Evolutionary conservation across 352 stramenopile genomes (phyloP), one percentile per base, ranked within the genome.

Genomic region (Pythium oligandrum): DNA sequence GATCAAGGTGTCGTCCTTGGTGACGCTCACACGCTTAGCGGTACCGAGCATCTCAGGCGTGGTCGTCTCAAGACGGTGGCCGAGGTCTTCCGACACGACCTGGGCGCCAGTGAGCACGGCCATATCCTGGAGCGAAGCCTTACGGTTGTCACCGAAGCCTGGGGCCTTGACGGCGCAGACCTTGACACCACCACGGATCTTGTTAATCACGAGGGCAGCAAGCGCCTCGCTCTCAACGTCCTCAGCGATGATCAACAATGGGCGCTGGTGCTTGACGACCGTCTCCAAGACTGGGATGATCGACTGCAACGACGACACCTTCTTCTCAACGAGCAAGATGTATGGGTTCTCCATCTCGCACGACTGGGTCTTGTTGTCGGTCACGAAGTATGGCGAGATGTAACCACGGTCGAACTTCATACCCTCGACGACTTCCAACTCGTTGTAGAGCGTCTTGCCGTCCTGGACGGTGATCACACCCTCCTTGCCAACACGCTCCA

Each of bases 381-480:
- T 99, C 61, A 99, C 97, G 59, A 99, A 99, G 78, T 99, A 99
- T 6, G 98, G 98, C 71, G 95, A 99, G 74, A 99, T 99, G 83
- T 95, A 99, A 45, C 98, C 98, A 45, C 98, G 92, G 75, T 99
- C 98, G 66, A 99, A 99, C 71, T 98, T 98, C 97, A 99, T 99
- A 59, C 98, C 98, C 67, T 99, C 98, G 6, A 99, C 97, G 46
- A 99, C 96, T 71, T 99, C 97, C 32, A 99, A 82, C 78, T 99
- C 97, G 83, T 99, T 98, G 63, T 98, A 95, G 49, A 99, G 73
- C 32, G 97, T 99, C 88, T 99, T 99, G 59, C 97, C 97, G 75
- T 99, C 98, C 82, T 99, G 95, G 36, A 98, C 90, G 12, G 93
- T 98, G 75, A 98, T 98, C 33, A 98, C 95, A 54, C 98, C 98